Percentiles rank a stretch among this genome's conserved stretches.
These are phyloP conservation scores for Thyridium curvatum DNA, from an alignment of 2,329 filamentous ascomycete species.

Conservation along the genomic window DNA sequence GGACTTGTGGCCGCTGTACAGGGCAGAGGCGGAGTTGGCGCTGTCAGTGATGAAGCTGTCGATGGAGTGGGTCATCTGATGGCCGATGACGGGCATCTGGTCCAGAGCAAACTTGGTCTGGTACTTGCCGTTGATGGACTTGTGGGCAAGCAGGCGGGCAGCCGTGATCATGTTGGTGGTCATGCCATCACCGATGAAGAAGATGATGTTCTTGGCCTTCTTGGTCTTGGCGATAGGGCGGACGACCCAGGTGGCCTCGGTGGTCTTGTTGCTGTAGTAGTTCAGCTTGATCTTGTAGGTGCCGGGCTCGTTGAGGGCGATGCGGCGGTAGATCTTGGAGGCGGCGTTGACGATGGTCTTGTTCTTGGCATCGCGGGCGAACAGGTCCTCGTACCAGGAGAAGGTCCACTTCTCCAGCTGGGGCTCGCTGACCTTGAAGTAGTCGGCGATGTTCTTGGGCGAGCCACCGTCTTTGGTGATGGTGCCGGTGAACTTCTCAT, in stretches of 20 bases:
- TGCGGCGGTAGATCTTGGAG: conserved; percentile 69
- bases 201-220: conserved; percentile 77
- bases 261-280: conserved; percentile 68
- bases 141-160: conserved; percentile 73
- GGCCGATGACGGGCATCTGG: conserved; percentile 77
- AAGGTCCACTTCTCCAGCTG: conserved; percentile 77
- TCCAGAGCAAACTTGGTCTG: conserved; percentile 71
- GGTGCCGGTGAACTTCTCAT: conserved; percentile 69
- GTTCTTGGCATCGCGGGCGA: conserved; percentile 63
- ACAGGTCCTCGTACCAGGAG: conserved; percentile 79
- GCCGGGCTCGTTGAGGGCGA: conserved; percentile 72
- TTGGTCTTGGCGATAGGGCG: conserved; percentile 62
- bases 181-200: conserved; percentile 75
- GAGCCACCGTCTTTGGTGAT: conserved; percentile 56
- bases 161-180: conserved; percentile 76
- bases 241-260: conserved; percentile 71
- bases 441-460: conserved; percentile 52
- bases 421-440: conserved; percentile 65
- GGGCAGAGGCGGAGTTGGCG: conserved; percentile 75
- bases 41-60: conserved; percentile 83
- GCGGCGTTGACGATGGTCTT: conserved; percentile 74
- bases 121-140: conserved; percentile 79
- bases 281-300: conserved; percentile 69
- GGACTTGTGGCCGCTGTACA: conserved; percentile 80
- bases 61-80: conserved; percentile 85